phyloP scores from a whole-genome alignment of 2,329 filamentous ascomycete genomes.

The Hypoxylon sp. region DNA sequence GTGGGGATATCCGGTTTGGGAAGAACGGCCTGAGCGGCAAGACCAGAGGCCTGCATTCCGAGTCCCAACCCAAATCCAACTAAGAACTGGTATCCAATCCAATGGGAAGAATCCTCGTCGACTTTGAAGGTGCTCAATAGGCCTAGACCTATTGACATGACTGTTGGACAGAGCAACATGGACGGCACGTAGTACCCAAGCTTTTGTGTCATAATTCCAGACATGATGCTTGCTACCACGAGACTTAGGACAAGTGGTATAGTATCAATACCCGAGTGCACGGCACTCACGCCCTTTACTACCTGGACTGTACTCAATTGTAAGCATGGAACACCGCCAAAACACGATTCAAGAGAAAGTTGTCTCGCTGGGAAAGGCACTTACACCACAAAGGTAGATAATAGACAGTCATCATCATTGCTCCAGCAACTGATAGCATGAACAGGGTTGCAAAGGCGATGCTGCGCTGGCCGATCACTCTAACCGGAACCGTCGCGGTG shows the following conservation, averaged over 20 bases:
- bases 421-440: conserved; percentile 46
- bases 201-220: conserved; percentile 58
- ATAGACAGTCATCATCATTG: conserved; percentile 64
- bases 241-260: conserved; percentile 65
- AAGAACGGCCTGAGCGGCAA: conserved; percentile 60
- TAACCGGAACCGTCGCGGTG: conserved; percentile 64
- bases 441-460: conserved; percentile 55
- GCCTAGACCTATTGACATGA: conserved; percentile 63
- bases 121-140: conserved; percentile 65
- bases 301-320: conserved; percentile 56
- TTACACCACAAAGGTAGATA: conserved; percentile 63
- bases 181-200: conserved; percentile 68
- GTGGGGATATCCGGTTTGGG: conserved; percentile 54
- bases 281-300: conserved; percentile 59
- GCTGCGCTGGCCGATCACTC: conserved; percentile 64
- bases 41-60: conserved; percentile 64
- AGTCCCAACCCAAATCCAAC: conserved; percentile 67
- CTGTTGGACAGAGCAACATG: conserved; percentile 60
- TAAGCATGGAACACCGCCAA: conserved; percentile 24
- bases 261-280: conserved; percentile 65
- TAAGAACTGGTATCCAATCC: conserved; percentile 69
- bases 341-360: not conserved
- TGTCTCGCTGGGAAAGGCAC: conserved; percentile 14
- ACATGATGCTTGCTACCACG: conserved; percentile 59
- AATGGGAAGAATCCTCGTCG: conserved; percentile 57